These are phyloP conservation scores for Trypanosoma caninum DNA, from an alignment of 208 protist species.

Conservation along the genomic window DNA sequence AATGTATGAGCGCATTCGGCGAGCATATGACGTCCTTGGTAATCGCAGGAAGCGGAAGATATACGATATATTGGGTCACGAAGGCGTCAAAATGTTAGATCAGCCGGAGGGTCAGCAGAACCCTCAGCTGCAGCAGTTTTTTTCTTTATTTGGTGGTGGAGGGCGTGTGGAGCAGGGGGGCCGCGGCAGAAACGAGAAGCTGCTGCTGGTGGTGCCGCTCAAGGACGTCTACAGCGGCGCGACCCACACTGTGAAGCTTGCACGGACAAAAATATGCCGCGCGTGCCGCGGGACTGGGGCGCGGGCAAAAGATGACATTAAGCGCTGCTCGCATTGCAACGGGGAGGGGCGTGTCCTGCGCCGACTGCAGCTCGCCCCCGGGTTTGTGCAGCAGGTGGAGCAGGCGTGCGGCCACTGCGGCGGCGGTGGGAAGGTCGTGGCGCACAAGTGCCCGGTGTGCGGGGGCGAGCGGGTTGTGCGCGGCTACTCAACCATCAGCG, in stretches of 20 bases:
- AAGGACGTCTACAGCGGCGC: conserved; percentile 93
- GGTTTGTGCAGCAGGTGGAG: conserved; percentile 50
- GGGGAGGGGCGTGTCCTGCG: conserved; percentile 33
- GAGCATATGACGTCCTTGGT: conserved; percentile 75
- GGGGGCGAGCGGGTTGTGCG: conserved; percentile 39
- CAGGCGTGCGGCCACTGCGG: conserved; percentile 68
- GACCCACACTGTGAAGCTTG: conserved; percentile 72
- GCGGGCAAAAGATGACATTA: conserved; percentile 22
- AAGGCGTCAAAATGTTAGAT: conserved; percentile 54
- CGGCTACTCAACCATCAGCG: conserved; percentile 27
- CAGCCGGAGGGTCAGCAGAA: conserved; percentile 28
- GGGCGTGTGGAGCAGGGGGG: conserved; percentile 1
- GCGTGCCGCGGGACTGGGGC: conserved; percentile 47
- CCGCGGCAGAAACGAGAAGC: conserved; percentile 70
- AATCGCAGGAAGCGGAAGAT: conserved; percentile 65
- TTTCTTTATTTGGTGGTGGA: conserved; percentile 40
- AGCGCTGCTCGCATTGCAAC: conserved; percentile 34
- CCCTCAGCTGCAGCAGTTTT: conserved; percentile 24
- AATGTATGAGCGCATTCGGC: conserved; percentile 54
- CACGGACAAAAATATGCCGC: conserved; percentile 78
- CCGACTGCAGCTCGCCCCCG: conserved; percentile 35
- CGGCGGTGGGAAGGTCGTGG: conserved; percentile 61
- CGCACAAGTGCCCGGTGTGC: conserved; percentile 54
- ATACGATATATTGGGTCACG: conserved; percentile 69
- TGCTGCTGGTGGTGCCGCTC: conserved; percentile 75